Evolutionary conservation across 208 protist genomes (phyloP), one percentile per base, ranked within the genome.

Genomic region (Leishmania tarentolae): DNA sequence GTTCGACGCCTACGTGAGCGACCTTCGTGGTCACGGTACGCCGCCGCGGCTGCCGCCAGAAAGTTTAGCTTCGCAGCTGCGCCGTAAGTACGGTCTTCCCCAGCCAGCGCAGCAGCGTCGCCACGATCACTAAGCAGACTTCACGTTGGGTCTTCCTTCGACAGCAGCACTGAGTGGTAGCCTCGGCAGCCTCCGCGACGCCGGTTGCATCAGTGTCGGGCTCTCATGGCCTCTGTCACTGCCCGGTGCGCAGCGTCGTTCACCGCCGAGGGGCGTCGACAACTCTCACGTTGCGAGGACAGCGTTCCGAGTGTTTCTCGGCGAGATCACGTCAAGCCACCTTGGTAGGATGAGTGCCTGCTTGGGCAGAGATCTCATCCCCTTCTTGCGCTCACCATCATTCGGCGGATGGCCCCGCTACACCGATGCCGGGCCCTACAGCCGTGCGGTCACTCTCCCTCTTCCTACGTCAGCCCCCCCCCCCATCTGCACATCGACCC

Each of bases 31-130:
- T 13, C 46, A 44, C 35, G 65, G 79, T 21, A 72, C 74, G 24
- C 65, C 82, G 35, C 82, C 78, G 28, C 76, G 56, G 19, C 56
- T 81, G 82, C 77, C 82, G 15, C 24, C 46, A 5, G 78, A 79
- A n/a, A 82, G 82, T 35, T n/a, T 85, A 2, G 82, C 72, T 0
- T 56, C 82, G 63, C 76, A 82, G 52, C 37, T 85, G 63, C 82
- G 82, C 9, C 82, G 77, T 28, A 85, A 85, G 72, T 82, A 85
- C 44, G 63, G 73, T 31, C 61, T 85, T 3, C 77, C 57, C 19
- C 75, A 72, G 50, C 75, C 70, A 24, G 31, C 42, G 24, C 72
- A 31, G 11, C 50, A 66, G 6, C 61, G 61, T 31, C 61, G 61
- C n/a, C 61, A 66, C 61, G 61, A 47, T 19, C 40, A 47, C 40